Conservation (phyloP, 2,329 filamentous ascomycete genomes). For the Claviceps arundinis region DNA sequence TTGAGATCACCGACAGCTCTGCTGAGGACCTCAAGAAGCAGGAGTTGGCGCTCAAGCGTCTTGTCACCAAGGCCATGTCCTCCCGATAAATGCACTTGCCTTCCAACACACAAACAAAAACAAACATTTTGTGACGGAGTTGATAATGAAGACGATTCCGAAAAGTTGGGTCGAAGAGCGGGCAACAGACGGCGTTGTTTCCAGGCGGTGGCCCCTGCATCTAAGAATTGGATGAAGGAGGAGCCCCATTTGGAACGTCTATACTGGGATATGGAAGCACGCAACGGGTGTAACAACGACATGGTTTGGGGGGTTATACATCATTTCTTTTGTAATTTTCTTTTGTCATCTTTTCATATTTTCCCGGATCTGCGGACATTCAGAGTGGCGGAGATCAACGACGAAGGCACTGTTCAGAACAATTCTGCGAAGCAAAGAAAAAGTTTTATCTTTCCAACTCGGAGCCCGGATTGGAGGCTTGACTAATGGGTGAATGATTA, state of each 20-base stretch:
- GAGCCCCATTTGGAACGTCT: conserved; percentile 2
- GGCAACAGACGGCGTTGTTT: conserved; percentile 4
- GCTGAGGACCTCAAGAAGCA: conserved; percentile 99
- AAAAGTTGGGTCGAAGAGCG: conserved; percentile 3
- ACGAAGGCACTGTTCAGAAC: conserved; percentile 19
- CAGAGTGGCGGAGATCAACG: conserved; percentile 14
- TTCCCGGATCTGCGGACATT: conserved; percentile 18
- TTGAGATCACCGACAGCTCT: conserved; percentile 84
- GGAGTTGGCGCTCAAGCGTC: conserved; percentile 93
- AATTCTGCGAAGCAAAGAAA: conserved; percentile 15
- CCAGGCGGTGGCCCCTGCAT: conserved; percentile 4
- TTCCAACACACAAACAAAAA: not conserved
- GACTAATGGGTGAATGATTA: conserved; percentile 16
- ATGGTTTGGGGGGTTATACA: conserved; percentile 4
- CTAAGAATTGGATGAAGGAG: conserved; percentile 2
- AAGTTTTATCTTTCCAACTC: conserved; percentile 14
- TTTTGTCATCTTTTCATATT: conserved; percentile 3
- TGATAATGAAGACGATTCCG: conserved; percentile 1
- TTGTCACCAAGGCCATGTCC: conserved; percentile 97
- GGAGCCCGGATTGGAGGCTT: conserved; percentile 12
- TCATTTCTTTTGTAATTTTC: conserved; percentile 8
- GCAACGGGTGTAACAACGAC: not conserved
- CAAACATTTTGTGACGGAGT: not conserved
- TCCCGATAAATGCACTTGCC: conserved; percentile 51
- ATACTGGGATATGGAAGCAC: conserved; percentile 3